phyloP scores from a whole-genome alignment of 495 filamentous ascomycete genomes.

The Neurospora africana region DNA sequence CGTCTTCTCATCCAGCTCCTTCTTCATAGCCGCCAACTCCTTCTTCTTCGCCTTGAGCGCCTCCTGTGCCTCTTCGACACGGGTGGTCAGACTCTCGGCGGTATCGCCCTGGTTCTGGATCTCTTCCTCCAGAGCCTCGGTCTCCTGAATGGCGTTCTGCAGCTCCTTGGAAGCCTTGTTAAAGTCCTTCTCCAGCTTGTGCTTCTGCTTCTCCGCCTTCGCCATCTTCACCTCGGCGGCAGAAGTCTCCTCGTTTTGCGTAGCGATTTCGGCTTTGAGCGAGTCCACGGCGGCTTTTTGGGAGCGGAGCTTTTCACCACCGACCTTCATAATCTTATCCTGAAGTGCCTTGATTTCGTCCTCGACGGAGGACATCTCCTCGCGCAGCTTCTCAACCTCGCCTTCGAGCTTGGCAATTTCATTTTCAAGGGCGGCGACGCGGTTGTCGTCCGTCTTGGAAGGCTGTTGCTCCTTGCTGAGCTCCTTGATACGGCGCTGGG shows the following conservation, averaged over 20 bases:
- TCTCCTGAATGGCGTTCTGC: conserved; percentile 54
- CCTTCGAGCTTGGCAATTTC: conserved; percentile 63
- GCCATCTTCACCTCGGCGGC: conserved; percentile 72
- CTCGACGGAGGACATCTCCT: conserved; percentile 76
- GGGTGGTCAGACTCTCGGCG: conserved; percentile 58
- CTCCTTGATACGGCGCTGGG: conserved; percentile 73
- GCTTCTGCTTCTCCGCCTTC: conserved; percentile 86
- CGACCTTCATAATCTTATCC: conserved; percentile 95
- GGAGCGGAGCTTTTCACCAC: conserved; percentile 79
- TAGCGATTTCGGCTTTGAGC: conserved; percentile 73
- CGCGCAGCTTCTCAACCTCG: conserved; percentile 69
- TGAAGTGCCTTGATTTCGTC: conserved; percentile 84
- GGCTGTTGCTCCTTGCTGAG: conserved; percentile 67
- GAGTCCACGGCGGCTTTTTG: conserved; percentile 94
- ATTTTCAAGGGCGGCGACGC: conserved; percentile 58
- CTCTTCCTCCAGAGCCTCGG: conserved; percentile 64
- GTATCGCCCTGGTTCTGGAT: conserved; percentile 63
- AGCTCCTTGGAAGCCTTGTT: conserved; percentile 68
- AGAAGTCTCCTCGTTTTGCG: conserved; percentile 69
- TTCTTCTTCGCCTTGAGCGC: conserved; percentile 68
- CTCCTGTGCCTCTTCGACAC: conserved; percentile 80
- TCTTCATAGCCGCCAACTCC: conserved; percentile 68
- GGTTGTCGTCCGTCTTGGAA: conserved; percentile 65
- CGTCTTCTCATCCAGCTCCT: conserved; percentile 76
- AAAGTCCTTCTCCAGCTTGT: conserved; percentile 74